phyloP scores from a whole-genome alignment of 345 rosid species.

The Salix koriyanagi region DNA sequence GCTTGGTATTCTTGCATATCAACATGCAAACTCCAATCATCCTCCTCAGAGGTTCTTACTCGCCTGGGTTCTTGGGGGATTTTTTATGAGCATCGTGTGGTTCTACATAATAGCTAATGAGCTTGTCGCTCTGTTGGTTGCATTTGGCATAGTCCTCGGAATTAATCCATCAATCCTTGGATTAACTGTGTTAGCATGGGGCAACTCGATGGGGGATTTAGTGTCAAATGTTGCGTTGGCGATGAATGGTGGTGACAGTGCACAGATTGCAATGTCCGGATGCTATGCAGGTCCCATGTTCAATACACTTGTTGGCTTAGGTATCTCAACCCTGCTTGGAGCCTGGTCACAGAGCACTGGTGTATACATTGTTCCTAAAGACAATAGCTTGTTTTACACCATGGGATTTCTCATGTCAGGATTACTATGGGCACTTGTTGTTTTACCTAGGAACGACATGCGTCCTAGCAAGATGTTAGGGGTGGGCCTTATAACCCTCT shows the following conservation, averaged over 20 bases:
- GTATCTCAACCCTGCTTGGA: too few species aligned
- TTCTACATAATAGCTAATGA: conserved; percentile 53
- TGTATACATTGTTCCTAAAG: too few species aligned
- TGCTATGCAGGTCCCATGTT: too few species aligned
- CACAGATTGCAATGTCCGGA: too few species aligned
- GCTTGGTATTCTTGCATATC: conserved; percentile 31
- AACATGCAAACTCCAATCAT: conserved; percentile 45
- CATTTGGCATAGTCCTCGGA: conserved; percentile 58
- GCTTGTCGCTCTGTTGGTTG: conserved; percentile 70
- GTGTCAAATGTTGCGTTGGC: too few species aligned
- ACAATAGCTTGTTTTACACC: too few species aligned
- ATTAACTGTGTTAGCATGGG: conserved; percentile 89
- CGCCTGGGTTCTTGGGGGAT: conserved; percentile 81
- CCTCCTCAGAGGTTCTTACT: conserved; percentile 67
- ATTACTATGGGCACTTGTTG: too few species aligned
- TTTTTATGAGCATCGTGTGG: conserved; percentile 63
- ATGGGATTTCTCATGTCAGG: too few species aligned
- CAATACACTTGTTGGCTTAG: too few species aligned
- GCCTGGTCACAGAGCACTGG: too few species aligned
- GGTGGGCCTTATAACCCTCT: conserved; percentile 42
- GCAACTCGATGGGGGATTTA: conserved; percentile 64
- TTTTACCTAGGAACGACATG: conserved; percentile 40
- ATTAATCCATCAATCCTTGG: conserved; percentile 54
- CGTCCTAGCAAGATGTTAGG: conserved; percentile 26
- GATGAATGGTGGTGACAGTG: too few species aligned